Percentiles rank a stretch among this genome's conserved stretches.
Conservation (phyloP, 2,329 filamentous ascomycete species). For the Cercospora brassicicola region DNA sequence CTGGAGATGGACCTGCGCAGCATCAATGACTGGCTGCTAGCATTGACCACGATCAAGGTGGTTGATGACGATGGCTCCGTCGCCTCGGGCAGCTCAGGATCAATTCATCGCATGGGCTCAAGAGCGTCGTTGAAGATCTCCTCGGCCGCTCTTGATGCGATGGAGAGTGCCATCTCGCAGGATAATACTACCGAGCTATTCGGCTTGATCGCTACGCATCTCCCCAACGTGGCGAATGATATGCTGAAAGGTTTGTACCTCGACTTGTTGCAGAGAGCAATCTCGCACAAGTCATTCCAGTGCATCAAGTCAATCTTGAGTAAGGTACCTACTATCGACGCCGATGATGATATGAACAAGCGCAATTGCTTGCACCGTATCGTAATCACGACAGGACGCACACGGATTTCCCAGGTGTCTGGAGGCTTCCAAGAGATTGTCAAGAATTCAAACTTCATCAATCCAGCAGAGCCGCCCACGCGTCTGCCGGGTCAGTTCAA, state of each 20-base stretch:
- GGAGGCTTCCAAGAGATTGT: slow-evolving; percentile 38
- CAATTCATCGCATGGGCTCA: slow-evolving; percentile 73
- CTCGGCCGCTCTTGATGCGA: slow-evolving; percentile 63
- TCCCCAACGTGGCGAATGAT: slow-evolving; percentile 42
- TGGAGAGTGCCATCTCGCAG: slow-evolving; percentile 70
- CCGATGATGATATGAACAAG: slow-evolving; percentile 88
- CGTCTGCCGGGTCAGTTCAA: slow-evolving; percentile 62
- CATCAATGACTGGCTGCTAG: slow-evolving; percentile 90
- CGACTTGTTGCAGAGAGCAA: slow-evolving; percentile 75
- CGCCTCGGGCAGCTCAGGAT: slow-evolving; percentile 59
- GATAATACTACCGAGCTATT: slow-evolving; percentile 62
- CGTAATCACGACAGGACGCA: slow-evolving; percentile 85
- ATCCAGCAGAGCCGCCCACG: slow-evolving; percentile 70
- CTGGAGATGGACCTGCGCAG: slow-evolving; percentile 60
- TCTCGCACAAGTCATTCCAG: slow-evolving; percentile 66
- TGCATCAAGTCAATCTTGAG: slow-evolving; percentile 72
- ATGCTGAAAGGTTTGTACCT: slow-evolving; percentile 68
- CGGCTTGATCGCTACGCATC: slow-evolving; percentile 42
- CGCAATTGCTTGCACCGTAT: slow-evolving; percentile 91
- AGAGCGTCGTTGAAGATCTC: slow-evolving; percentile 74
- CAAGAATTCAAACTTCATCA: slow-evolving; percentile 71
- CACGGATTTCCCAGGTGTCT: slow-evolving; percentile 55
- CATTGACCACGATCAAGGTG: slow-evolving; percentile 74
- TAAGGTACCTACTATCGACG: slow-evolving; percentile 71
- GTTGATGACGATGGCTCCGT: slow-evolving; percentile 72